Evolutionary conservation across 805 yeast genomes (phyloP).

Genomic region (Blastobotrys parvus): DNA sequence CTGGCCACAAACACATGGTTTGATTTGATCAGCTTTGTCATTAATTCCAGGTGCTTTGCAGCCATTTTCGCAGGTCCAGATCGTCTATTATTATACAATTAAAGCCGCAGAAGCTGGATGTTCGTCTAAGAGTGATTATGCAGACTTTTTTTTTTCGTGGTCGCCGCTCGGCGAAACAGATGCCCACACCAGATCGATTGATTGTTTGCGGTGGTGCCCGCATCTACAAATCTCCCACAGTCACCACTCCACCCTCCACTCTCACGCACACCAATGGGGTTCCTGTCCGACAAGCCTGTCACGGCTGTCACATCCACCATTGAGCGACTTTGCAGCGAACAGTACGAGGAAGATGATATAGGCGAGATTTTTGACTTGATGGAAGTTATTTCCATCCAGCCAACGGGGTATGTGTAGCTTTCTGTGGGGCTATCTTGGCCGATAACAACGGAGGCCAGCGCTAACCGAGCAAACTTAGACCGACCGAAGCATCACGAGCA

Average conservation of each 20-base stretch:
- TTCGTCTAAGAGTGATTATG: too few relatives aligned
- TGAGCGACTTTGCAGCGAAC: constrained; percentile 29
- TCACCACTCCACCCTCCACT: too few relatives aligned
- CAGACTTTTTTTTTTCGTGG: too few relatives aligned
- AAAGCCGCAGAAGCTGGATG: too few relatives aligned
- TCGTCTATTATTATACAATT: too few relatives aligned
- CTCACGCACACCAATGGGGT: constrained; percentile 26
- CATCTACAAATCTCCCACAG: too few relatives aligned
- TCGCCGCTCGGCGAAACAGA: too few relatives aligned
- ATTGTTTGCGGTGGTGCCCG: too few relatives aligned
- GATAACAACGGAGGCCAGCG: background rate
- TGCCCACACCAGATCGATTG: too few relatives aligned
- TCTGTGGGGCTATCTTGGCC: background rate
- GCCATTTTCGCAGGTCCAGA: constrained; percentile 6
- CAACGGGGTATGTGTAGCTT: constrained; percentile 26
- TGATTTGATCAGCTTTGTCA: constrained; percentile 53
- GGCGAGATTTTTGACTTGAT: constrained; percentile 49
- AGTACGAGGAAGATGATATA: constrained; percentile 30
- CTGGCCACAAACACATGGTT: constrained; percentile 75
- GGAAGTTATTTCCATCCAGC: constrained; percentile 40
- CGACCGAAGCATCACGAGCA: constrained; percentile 83
- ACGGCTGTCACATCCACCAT: constrained; percentile 35
- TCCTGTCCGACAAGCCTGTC: constrained; percentile 33
- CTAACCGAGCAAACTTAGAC: too few relatives aligned
- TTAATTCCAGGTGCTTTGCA: constrained; percentile 5